Evolutionary conservation across 768 basidiomycete species (phyloP), one percentile per base, ranked within the genome.

Genomic region (Suillus cothurnatus): DNA sequence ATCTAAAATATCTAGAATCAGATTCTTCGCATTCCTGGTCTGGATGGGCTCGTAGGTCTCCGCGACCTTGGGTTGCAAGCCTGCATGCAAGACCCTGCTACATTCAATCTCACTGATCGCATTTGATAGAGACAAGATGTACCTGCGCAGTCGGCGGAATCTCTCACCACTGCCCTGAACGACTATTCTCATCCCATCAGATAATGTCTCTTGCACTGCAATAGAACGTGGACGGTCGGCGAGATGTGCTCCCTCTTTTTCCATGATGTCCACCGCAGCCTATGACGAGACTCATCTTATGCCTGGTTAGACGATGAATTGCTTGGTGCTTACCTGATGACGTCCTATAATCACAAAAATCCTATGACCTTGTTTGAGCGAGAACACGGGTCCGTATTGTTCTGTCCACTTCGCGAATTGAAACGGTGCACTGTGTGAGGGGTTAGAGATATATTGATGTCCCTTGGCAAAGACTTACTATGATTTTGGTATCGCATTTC

Each of bases 351-450:
- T 31, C 2, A 75, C 62, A 14, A 67, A 71, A 4, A 65, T 12
- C 1, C 43, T 50, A 14, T 53, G 4, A 1, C 88, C 87, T 67
- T 85, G 83, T 6, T 81, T 79, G 1, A 89, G 71, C 0, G 84
- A 81, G 67, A 88, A 86, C 0, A 89, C 79, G 0, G 88, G 87
- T 0, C 88, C 88, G 68, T 88, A 88, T 65, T 81, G 69, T 69
- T 87, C 79, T 3, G 84, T 85, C 82, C 86, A 84, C 69, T 84
- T 79, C 38, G 88, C 83, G 56, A 86, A 87, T 36, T 34, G 66
- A 71, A 62, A 17, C 69, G 73, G 19, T n/a, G 50, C 19, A 41
- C 14, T 5, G 23, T 4, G 4, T 23, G 12, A 28, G 50, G 9
- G 12, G 32, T 36, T 43, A 36, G 1, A 39, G 8, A 43, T 9